Base-by-base conservation (phyloP, 2,329 filamentous ascomycete species). In the Aciculosporium take region DNA sequence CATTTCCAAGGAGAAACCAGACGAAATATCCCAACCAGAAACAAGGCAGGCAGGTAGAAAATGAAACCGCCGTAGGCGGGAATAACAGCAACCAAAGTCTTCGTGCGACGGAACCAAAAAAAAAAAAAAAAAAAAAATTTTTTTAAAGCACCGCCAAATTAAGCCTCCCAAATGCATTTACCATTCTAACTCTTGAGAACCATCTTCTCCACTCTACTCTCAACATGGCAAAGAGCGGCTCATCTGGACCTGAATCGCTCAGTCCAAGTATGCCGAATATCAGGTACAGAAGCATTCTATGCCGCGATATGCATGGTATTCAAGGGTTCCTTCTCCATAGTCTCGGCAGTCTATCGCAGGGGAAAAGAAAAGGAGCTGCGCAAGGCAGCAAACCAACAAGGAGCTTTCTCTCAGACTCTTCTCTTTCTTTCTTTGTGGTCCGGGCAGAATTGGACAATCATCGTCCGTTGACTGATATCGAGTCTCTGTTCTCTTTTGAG, bases 391-490 rank as follows among this genome's bases (percentile, higher is more conserved):
- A 13, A n/a, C n/a, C 35, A 35, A 31, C 21, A 25, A 33, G 9
- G 1, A 21, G 15, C 3, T 27, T 23, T 35, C 2, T 27, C 18
- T 28, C 23, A n/a, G n/a, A n/a, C 18, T 27, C 18, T 18, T 27
- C n/a, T 18, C 17, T 8, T 7, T 7, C 9, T 18, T 36, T 9
- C 4, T 18, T 13, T 28, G 12, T 40, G 18, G 7, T 12, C 25
- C 21, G 23, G 20, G 20, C 23, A 17, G 35, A 34, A 38, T 23
- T 28, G 25, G 3, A 5, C n/a, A 2, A 46, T 60, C 48, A 61
- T 47, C 53, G 58, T 24, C 57, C 56, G 32, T 50, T 57, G 28
- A 59, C 53, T 18, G 56, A 47, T 23, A 56, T 49, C 8, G 53
- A 43, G 38, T 56, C 54, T 44, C 51, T 48, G 32, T 49, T 43